Evolutionary conservation across 257 asterid species (phyloP).

Genomic region (Mitragyna speciosa): DNA sequence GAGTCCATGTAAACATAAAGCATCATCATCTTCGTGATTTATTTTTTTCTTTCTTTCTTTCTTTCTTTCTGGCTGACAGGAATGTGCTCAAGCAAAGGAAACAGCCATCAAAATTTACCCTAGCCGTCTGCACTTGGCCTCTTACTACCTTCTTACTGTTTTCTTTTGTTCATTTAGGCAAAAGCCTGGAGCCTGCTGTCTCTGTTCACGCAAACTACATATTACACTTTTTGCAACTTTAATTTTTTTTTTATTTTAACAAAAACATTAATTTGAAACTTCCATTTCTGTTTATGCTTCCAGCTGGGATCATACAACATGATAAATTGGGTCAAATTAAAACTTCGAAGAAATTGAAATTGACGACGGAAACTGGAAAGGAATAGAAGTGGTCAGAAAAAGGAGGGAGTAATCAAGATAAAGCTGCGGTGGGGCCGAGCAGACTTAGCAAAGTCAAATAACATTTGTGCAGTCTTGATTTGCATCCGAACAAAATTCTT

Average conservation of each 20-base stretch:
- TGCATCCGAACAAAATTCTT: constrained; percentile 6
- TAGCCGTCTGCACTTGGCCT: background rate
- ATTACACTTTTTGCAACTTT: background rate
- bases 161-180: background rate
- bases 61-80: background rate
- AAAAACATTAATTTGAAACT: background rate
- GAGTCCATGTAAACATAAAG: too few relatives aligned
- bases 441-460: background rate
- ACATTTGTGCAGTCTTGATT: background rate
- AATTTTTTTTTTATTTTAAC: background rate
- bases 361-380: background rate
- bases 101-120: background rate
- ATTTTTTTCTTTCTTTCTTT: background rate
- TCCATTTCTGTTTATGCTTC: background rate
- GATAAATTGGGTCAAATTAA: background rate
- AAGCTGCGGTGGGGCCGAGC: background rate
- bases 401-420: background rate
- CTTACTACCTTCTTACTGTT: background rate
- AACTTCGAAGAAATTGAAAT: background rate
- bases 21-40: background rate
- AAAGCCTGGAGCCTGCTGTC: too few relatives aligned
- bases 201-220: background rate
- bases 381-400: background rate
- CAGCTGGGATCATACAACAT: background rate
- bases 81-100: background rate